Base-by-base conservation (phyloP, 1,139 yeast species). In the Taiozyma onychis region DNA sequence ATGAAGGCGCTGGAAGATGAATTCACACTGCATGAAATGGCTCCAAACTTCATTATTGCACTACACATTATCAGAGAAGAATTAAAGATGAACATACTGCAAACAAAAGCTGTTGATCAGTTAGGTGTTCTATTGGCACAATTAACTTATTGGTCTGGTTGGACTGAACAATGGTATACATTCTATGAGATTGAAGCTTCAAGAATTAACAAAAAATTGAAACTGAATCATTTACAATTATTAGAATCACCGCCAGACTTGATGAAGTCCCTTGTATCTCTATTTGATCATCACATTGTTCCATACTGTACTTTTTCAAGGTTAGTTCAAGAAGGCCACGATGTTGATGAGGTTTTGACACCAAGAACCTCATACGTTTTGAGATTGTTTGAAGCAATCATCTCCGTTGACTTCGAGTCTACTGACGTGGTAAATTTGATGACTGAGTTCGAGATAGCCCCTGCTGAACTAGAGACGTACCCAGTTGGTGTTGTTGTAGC, bases 31-130 rank as follows among this genome's bases (percentile, higher is more conserved):
- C 65, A 70, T 11, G 80, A 79, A 43, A 66, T 80, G 60, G 66
- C 83, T 2, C 88, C 89, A 1, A 81, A 78, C 54, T 74, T 88
- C n/a, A 73, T 83, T 0, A 67, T 87, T 35, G 80, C 90, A 0
- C 66, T 91, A 42, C 98, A 91, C 69, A 63, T 89, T 37, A 68
- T 89, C 3, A 70, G 91, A 52, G 97, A 93, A 65, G 98, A 91
- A 54, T 67, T 76, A 44, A 74, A 78, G 50, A 70, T 93, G 39
- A 82, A 86, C 58, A 67, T 80, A 2, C 69, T 83, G 39, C 72
- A 75, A 11, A 54, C 63, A 3, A 54, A 59, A 0, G 68, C 71
- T 22, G 68, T 76, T 18, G 58, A 67, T 5, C 66, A 67, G 41
- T 60, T 90, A 16, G 82, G 85, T 0, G 44, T 69, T 1, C 62